Evolutionary conservation across 176 grass and related monocot genomes (phyloP).

Genomic region (Oryza meridionalis): DNA sequence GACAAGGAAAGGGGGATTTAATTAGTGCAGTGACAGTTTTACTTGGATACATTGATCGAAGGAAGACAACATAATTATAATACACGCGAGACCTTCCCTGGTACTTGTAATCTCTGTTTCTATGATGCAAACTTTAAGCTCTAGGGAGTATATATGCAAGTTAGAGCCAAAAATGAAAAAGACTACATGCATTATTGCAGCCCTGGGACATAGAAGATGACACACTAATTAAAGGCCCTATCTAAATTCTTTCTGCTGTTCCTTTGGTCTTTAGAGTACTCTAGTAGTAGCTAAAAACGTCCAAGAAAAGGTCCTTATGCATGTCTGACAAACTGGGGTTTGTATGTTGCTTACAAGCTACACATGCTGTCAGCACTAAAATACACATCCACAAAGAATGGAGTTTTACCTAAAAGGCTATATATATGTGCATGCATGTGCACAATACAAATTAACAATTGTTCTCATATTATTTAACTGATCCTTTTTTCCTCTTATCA

Average conservation of each 20-base stretch:
- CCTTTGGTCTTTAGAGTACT: slow-evolving; percentile 28
- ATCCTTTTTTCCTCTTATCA: neutral
- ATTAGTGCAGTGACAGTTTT: neutral
- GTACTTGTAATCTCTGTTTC: neutral
- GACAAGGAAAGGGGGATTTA: neutral
- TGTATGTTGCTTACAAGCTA: slow-evolving; percentile 53
- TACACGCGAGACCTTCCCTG: neutral
- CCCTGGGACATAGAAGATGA: neutral
- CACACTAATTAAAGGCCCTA: neutral
- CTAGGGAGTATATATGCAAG: neutral
- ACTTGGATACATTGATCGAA: neutral
- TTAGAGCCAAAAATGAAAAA: neutral
- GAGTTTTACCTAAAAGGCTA: neutral
- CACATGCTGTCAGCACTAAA: slow-evolving; percentile 30
- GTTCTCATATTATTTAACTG: neutral
- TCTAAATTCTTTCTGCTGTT: slow-evolving; percentile 24
- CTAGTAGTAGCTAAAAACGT: slow-evolving; percentile 28
- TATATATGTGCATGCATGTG: neutral
- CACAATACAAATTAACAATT: neutral
- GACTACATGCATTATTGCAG: neutral
- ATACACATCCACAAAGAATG: neutral
- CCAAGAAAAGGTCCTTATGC: neutral
- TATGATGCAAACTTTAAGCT: neutral
- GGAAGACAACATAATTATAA: neutral
- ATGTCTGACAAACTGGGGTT: slow-evolving; percentile 5